Evolutionary conservation across 1,139 yeast genomes (phyloP), one percentile per base, ranked within the genome.

Genomic region (Scheffersomyces segobiensis): DNA sequence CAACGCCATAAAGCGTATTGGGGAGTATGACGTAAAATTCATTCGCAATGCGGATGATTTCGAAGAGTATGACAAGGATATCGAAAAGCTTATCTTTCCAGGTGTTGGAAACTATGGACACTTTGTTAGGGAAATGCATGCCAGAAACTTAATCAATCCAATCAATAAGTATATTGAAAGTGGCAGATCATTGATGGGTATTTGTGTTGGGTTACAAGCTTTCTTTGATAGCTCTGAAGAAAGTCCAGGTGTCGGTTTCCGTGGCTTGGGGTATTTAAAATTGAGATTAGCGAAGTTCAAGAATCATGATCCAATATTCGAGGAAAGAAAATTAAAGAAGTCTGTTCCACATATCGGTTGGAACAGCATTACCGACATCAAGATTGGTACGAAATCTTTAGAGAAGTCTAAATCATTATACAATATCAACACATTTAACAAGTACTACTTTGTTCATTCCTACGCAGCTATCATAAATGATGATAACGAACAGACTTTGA

Each of bases 91-190:
- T 61, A 79, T 91, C 57, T 82, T 95, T 51, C 99, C 99, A 17
- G 99, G 99, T 26, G 99, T 95, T 5, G 99, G 99, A 32, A 93
- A 93, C 71, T 95, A 87, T 73, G 99, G 97, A 50, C 98, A 95
- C 71, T 93, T 95, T 71, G 92, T 93, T 61, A 85, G 84, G 56
- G 86, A 90, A 65, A 73, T 95, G 56, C 82, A 81, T 56, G 78
- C 78, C 3, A 81, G 90, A 60, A 85, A 87, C 0, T 85, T 95
- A 59, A 85, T 81, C 14, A 83, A 78, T 46, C 96, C 96, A 0
- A 78, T 95, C 46, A 77, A 74, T 55, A 74, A 81, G 53, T 93
- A 91, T 67, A 86, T 93, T 53, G 74, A 78, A 6, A 79, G 89
- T 20, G 98, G 97, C 0, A 85, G 87, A 65, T 89, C 96, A 14